phyloP scores from a whole-genome alignment of 345 rosid genomes.

The Noccaea caerulescens region DNA sequence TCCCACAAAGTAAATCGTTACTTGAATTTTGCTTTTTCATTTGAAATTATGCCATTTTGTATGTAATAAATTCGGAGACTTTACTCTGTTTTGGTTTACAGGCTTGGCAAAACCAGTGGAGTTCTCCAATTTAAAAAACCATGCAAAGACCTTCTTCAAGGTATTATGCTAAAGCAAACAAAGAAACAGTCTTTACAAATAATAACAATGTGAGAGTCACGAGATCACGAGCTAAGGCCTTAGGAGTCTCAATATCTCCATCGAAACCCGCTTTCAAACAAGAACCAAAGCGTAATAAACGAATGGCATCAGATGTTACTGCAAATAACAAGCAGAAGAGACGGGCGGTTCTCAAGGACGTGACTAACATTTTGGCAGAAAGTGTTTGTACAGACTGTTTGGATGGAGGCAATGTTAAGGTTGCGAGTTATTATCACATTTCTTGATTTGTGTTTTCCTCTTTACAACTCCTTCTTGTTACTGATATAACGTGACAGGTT shows the following conservation, averaged over 20 bases:
- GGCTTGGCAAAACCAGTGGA: constrained; percentile 13
- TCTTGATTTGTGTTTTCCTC: background rate
- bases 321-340: constrained; percentile 54
- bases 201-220: constrained; percentile 51
- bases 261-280: constrained; percentile 61
- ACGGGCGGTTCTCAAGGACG: constrained; percentile 79
- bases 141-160: constrained; percentile 42
- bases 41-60: background rate
- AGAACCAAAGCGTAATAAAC: constrained; percentile 59
- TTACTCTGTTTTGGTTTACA: constrained; percentile 5
- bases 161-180: constrained; percentile 54
- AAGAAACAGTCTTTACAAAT: constrained; percentile 3
- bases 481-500: constrained; percentile 50
- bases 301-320: constrained; percentile 58
- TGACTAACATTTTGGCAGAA: constrained; percentile 51
- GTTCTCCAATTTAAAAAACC: background rate
- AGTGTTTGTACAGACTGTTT: constrained; percentile 30
- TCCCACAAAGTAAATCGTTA: background rate
- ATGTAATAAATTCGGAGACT: background rate
- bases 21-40: background rate
- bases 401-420: constrained; percentile 50
- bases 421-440: background rate
- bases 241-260: constrained; percentile 42
- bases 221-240: constrained; percentile 71
- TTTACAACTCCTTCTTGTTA: background rate